Base-by-base conservation (phyloP, 371 early-diverging fungal species). In the Mycotypha africana region DNA sequence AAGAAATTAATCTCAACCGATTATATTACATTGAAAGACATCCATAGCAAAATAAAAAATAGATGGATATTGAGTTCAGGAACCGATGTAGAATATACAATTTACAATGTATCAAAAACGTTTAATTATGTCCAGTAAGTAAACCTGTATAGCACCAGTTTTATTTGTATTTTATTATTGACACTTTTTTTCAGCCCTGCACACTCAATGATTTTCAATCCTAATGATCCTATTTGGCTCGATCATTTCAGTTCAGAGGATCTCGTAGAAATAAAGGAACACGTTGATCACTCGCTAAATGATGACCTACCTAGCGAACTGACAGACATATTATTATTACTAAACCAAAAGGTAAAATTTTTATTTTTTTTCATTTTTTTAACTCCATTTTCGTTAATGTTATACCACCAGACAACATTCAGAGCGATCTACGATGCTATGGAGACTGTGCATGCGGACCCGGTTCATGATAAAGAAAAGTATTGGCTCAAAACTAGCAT, bases 401-500 rank as follows among this genome's bases (percentile, higher is more conserved):
- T 49, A 35, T 49, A 26, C 36, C 26, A 42, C 35, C 37, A 49
- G 49, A 42, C 38, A 23, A 36, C 42, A 35, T 49, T 49, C 36
- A 30, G 49, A 42, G 38, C 37, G 33, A 43, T 50, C 39, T 50
- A 50, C 33, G 51, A 50, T 26, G 44, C 38, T 37, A 38, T 43
- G 38, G 39, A 50, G 40, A 41, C 32, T 50, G 44, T 50, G 33
- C 36, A 44, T 43, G 51, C 44, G 22, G 44, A 50, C 39, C 49
- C 49, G 24, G 19, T 49, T 28, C 30, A 43, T 36, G 39, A 38
- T 41, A 25, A 38, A 43, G 34, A 33, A 33, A n/a, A 14, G 9
- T 33, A 33, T 33, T 33, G 34, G 34, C 15, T 4, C n/a, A 15
- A 14, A 15, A 4, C 4, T 14, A 33, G 34, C 34, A 14, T 33